Evolutionary conservation across 495 filamentous ascomycete genomes (phyloP).

Genomic region (Talaromyces trachyspermus): DNA sequence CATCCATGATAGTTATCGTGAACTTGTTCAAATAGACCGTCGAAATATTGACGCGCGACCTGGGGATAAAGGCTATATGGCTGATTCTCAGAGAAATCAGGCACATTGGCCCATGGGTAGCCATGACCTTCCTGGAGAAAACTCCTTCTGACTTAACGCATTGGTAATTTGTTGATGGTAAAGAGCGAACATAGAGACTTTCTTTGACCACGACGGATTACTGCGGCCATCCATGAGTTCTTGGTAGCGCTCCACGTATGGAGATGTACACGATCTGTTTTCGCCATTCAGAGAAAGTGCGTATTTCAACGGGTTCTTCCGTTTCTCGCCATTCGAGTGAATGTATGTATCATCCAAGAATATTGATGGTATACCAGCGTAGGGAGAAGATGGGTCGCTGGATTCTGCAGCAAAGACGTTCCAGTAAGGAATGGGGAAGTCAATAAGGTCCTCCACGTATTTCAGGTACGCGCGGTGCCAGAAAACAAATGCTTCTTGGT

Average conservation of each 20-base stretch:
- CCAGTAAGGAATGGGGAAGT: background rate
- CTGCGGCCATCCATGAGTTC: background rate
- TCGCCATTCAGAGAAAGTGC: background rate
- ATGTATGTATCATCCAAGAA: background rate
- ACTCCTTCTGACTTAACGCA: background rate
- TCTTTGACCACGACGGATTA: background rate
- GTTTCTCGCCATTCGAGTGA: background rate
- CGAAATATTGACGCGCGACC: conserved; percentile 2
- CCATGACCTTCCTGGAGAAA: background rate
- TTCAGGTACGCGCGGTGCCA: background rate
- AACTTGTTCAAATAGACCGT: conserved; percentile 12
- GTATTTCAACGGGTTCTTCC: background rate
- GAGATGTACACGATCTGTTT: background rate
- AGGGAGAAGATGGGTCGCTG: background rate
- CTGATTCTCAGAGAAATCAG: background rate
- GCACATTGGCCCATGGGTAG: background rate
- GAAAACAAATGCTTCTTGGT: background rate
- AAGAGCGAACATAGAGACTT: background rate
- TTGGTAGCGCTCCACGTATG: background rate
- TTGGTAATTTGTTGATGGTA: background rate
- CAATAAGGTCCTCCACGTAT: background rate
- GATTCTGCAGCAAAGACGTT: background rate
- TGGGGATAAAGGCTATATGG: background rate
- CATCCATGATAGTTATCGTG: conserved; percentile 15
- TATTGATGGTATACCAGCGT: background rate